These are phyloP conservation scores for Chlamydomonas reinhardtii DNA, from an alignment of 163 green algal genomes.

Conservation along the genomic window DNA sequence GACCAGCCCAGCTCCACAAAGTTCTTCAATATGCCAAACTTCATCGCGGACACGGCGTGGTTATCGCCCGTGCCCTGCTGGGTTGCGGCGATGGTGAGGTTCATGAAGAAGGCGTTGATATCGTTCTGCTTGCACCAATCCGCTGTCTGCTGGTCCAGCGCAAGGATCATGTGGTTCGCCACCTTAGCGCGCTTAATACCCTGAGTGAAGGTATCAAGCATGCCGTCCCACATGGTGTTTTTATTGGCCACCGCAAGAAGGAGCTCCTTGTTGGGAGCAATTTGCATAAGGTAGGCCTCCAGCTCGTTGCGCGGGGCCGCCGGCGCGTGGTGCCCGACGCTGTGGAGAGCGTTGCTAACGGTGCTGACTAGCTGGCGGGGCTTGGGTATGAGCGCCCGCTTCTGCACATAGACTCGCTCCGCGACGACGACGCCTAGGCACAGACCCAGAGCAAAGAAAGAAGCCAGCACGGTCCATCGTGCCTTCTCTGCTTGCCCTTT, in stretches of 20 bases:
- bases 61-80: constrained; percentile 77
- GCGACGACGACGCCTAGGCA: constrained; percentile 77
- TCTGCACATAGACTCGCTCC: constrained; percentile 79
- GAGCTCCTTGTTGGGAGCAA: constrained; percentile 67
- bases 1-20: constrained; percentile 89
- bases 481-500: constrained; percentile 58
- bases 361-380: constrained; percentile 21
- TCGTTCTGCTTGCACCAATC: constrained; percentile 56
- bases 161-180: constrained; percentile 89
- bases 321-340: not conserved
- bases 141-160: constrained; percentile 84
- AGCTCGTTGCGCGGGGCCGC: constrained; percentile 46
- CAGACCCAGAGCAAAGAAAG: constrained; percentile 72
- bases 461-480: constrained; percentile 54
- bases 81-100: constrained; percentile 54
- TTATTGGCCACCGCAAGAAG: constrained; percentile 77
- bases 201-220: constrained; percentile 82
- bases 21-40: constrained; percentile 90
- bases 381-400: constrained; percentile 32
- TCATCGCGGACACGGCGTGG: constrained; percentile 74
- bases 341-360: constrained; percentile 22
- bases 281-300: constrained; percentile 55
- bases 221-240: constrained; percentile 77
- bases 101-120: constrained; percentile 54
- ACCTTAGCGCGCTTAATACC: constrained; percentile 64